Base-by-base conservation (phyloP, 345 rosid species). In the Schrenkiella parvula region DNA sequence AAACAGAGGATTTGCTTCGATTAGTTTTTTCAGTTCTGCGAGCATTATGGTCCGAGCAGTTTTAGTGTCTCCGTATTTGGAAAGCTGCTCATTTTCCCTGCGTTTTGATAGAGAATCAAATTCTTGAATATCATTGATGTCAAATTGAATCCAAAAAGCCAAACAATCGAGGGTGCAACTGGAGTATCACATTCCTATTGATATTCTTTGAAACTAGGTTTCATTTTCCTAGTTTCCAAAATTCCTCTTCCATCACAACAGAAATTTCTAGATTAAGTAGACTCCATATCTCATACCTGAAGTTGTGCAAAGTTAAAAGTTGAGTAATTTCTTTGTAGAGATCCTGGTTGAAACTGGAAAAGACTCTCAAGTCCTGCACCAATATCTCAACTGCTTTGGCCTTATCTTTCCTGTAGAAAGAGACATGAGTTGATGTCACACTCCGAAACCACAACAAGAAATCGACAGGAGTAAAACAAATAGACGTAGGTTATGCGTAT, bases 71-170 rank as follows among this genome's bases (percentile, higher is more conserved):
- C 96, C 90, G 41, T 91, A 89, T 74, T 85, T 87, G 0, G 97
- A 89, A 54, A 91, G 91, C 83, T 89, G 91, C 74, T 87, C 90
- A 77, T 89, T 86, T 79, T 87, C 84, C 84, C 97, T 91, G 82
- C 72, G 17, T 54, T 54, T 67, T 64, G 32, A 32, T 21, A 68
- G 71, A 66, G 55, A 23, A 47, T 52, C 32, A 8, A 12, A 68
- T 35, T 37, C 61, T 9, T 56, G 32, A 47, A 46, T 34, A 44
- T 65, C 38, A 32, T 32, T 39, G 38, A 56, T 63, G 18, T 41
- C 43, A 5, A 18, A 44, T 37, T 26, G 10, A 32, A 70, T 26
- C 13, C 48, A 23, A 6, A 15, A 52, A 35, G 46, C 59, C 70
- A 29, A 41, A 14, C 13, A 52, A 65, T 28, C 37, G 29, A 72